phyloP scores from a whole-genome alignment of 805 yeast genomes.

The Yamadazyma laniorum region DNA sequence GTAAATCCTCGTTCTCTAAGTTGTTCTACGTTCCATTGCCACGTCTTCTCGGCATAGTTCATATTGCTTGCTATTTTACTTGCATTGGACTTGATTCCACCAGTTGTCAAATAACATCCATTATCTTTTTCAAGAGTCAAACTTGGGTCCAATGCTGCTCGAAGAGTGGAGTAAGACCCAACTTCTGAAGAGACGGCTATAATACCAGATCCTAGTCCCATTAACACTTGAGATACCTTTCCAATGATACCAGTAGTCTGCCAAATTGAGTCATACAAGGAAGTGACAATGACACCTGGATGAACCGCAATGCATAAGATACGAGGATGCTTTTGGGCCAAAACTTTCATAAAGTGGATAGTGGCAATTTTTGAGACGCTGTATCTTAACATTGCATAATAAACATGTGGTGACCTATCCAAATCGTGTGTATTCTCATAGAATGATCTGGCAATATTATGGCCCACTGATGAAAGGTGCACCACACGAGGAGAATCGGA shows the following conservation, averaged over 20 bases:
- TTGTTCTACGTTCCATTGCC: constrained; percentile 23
- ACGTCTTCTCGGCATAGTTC: constrained; percentile 23
- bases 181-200: constrained; percentile 33
- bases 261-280: constrained; percentile 19
- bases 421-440: constrained; percentile 24
- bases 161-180: constrained; percentile 33
- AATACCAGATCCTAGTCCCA: background rate
- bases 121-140: constrained; percentile 21
- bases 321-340: constrained; percentile 28
- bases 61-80: constrained; percentile 23
- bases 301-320: constrained; percentile 35
- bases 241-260: constrained; percentile 13
- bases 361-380: constrained; percentile 33
- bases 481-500: constrained; percentile 29
- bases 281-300: constrained; percentile 39
- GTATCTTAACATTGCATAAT: constrained; percentile 34
- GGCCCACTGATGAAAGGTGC: constrained; percentile 33
- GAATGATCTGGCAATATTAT: constrained; percentile 23
- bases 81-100: constrained; percentile 27
- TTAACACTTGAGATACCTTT: background rate
- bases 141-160: constrained; percentile 30
- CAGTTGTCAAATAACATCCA: constrained; percentile 32
- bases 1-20: constrained; percentile 10
- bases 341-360: constrained; percentile 29
- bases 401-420: constrained; percentile 23